Base-by-base conservation (phyloP, 495 filamentous ascomycete species). In the Penicillium crystallinum region DNA sequence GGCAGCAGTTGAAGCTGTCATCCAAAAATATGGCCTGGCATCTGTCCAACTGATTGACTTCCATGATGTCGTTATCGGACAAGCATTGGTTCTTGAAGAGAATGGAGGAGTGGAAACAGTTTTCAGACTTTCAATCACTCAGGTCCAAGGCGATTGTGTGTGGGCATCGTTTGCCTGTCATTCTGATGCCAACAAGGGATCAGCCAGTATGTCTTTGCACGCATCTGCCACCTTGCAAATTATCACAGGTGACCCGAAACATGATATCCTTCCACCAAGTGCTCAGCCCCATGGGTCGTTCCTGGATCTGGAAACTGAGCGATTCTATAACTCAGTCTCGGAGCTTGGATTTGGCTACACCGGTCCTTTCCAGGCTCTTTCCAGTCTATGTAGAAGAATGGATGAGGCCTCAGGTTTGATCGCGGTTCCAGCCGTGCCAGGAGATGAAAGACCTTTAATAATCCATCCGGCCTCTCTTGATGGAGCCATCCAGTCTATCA, bases 1-100 rank as follows among this genome's bases (percentile, higher is more conserved):
- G 3, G 81, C 81, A 68, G 81, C 77, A 1, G 42, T 84, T 0
- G 84, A 89, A 51, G 74, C 79, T 2, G 36, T 60, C 15, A 9
- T 51, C 5, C 49, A 56, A 4, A 39, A 51, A 6, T 65, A 54
- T 46, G 59, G 49, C 1, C 11, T 60, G 21, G 40, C 39, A 4
- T 43, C 45, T 1, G 56, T 71, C 9, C 40, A 50, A 6, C 47
- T 74, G 22, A 46, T 73, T 12, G 68, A 75, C 30, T 27, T 75
- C n/a, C 27, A 65, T 0, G 50, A 74, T 44, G 21, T 74, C 1
- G 56, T 60, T 11, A 78, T 84, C 18, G 45, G 59, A 0, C 72
- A 63, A 35, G 78, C 80, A 0, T 74, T 85, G 23, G 70, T 66
- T 0, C 62, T 85, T 1, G 74, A 78, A n/a, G 75, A 78, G 9